Percentiles rank a stretch among this genome's conserved stretches.
phyloP scores from a whole-genome alignment of 441 rosid species.

The Theobroma grandiflorum region DNA sequence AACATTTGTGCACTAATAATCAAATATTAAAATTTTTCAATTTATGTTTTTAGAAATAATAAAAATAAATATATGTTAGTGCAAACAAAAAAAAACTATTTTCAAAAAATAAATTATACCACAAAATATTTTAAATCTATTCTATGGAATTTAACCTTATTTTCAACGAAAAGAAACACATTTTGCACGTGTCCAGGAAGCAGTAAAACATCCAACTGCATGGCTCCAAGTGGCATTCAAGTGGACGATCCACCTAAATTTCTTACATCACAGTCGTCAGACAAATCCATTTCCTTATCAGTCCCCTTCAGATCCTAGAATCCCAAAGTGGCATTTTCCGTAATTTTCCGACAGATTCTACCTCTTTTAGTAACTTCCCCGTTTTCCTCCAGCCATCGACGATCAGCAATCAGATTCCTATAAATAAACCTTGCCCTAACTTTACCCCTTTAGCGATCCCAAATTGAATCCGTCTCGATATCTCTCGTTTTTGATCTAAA shows the following conservation, averaged over 20 bases:
- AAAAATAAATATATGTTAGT: no score
- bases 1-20: no score
- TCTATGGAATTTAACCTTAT: no score
- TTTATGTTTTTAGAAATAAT: no score
- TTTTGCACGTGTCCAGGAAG: background rate
- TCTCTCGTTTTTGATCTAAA: slow-evolving; percentile 17
- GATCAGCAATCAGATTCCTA: slow-evolving; percentile 30
- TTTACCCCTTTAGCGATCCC: slow-evolving; percentile 7
- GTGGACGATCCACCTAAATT: background rate
- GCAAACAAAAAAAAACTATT: no score
- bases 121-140: no score
- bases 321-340: slow-evolving; percentile 28
- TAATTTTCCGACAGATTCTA: slow-evolving; percentile 25
- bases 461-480: background rate
- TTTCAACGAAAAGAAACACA: background rate
- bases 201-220: background rate
- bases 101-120: no score
- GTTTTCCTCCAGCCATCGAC: background rate
- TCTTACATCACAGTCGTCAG: background rate
- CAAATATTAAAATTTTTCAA: no score
- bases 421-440: slow-evolving; percentile 32
- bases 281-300: slow-evolving; percentile 3
- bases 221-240: slow-evolving; percentile 15
- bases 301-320: slow-evolving; percentile 9
- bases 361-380: slow-evolving; percentile 32